Evolutionary conservation across 768 basidiomycete species (phyloP).

Genomic region (Hygrocybe punicea): DNA sequence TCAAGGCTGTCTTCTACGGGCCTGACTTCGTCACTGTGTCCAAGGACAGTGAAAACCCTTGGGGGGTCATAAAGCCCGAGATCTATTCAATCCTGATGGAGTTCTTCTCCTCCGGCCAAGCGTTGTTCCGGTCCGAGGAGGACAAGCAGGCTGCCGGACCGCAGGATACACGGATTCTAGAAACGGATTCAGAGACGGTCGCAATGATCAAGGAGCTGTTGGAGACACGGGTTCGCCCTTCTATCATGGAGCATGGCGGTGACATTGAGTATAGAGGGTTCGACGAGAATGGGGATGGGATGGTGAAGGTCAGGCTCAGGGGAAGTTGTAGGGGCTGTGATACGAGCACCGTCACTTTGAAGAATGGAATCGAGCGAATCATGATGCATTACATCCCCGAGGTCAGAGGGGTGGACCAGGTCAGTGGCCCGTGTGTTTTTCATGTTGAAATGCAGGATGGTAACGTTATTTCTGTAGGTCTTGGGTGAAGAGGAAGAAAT

Average conservation of each 20-base stretch:
- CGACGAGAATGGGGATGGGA: constrained; percentile 71
- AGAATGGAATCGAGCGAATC: constrained; percentile 97
- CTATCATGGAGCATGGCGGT: constrained; percentile 98
- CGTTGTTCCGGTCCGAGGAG: constrained; percentile 81
- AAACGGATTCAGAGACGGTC: constrained; percentile 93
- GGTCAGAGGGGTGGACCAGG: constrained; percentile 89
- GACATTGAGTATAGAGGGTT: constrained; percentile 97
- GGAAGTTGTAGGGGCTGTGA: constrained; percentile 96
- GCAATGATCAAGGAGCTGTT: constrained; percentile 99
- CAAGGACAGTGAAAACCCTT: constrained; percentile 79
- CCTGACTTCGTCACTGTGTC: constrained; percentile 98
- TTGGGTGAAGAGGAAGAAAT: constrained; percentile 87
- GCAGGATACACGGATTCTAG: constrained; percentile 89
- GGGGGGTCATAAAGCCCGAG: constrained; percentile 94
- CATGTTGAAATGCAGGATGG: constrained; percentile 1
- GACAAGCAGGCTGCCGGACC: constrained; percentile 80
- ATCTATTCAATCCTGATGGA: constrained; percentile 97
- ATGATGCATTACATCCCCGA: constrained; percentile 98
- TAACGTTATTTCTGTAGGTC: constrained; percentile 48
- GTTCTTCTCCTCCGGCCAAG: constrained; percentile 86
- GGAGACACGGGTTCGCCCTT: constrained; percentile 91
- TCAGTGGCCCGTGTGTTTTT: constrained; percentile 27
- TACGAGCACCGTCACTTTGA: constrained; percentile 91
- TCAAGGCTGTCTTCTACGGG: constrained; percentile 87
- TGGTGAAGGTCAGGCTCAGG: constrained; percentile 89